phyloP scores from a whole-genome alignment of 1,284 basidiomycete genomes.

The Moesziomyces sp. region DNA sequence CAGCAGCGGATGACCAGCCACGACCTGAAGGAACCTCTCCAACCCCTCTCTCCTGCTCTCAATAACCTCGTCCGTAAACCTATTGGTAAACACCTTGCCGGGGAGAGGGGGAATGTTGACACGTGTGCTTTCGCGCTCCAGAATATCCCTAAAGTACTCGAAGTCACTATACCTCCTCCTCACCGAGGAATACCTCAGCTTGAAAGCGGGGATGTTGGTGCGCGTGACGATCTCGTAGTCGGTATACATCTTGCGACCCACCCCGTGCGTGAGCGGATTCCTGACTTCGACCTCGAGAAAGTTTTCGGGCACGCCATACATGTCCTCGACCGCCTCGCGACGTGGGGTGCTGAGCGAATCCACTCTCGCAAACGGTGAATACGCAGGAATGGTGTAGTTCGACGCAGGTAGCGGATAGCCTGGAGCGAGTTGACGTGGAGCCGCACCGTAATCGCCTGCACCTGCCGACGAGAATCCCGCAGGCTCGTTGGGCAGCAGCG shows the following conservation, averaged over 20 bases:
- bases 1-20: constrained; percentile 93
- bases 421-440: constrained; percentile 41
- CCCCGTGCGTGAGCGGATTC: constrained; percentile 91
- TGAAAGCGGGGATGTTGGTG: constrained; percentile 99
- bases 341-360: constrained; percentile 54
- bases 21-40: constrained; percentile 93
- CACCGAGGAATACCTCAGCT: constrained; percentile 91
- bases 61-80: constrained; percentile 98
- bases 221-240: constrained; percentile 98
- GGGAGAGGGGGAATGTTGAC: constrained; percentile 97
- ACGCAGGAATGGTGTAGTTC: constrained; percentile 52
- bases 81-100: constrained; percentile 77
- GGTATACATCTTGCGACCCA: constrained; percentile 91
- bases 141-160: constrained; percentile 96
- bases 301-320: constrained; percentile 89
- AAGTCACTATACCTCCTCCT: constrained; percentile 97
- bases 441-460: constrained; percentile 6
- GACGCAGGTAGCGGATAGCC: constrained; percentile 53
- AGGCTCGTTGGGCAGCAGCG: constrained; percentile 40
- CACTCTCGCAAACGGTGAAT: constrained; percentile 66
- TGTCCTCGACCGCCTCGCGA: constrained; percentile 78
- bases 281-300: constrained; percentile 98
- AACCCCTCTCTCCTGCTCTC: constrained; percentile 90
- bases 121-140: constrained; percentile 94
- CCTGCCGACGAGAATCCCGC: constrained; percentile 17